These are phyloP conservation scores for Chaetomium sp. DNA, from an alignment of 2,329 filamentous ascomycete genomes.

Conservation along the genomic window DNA sequence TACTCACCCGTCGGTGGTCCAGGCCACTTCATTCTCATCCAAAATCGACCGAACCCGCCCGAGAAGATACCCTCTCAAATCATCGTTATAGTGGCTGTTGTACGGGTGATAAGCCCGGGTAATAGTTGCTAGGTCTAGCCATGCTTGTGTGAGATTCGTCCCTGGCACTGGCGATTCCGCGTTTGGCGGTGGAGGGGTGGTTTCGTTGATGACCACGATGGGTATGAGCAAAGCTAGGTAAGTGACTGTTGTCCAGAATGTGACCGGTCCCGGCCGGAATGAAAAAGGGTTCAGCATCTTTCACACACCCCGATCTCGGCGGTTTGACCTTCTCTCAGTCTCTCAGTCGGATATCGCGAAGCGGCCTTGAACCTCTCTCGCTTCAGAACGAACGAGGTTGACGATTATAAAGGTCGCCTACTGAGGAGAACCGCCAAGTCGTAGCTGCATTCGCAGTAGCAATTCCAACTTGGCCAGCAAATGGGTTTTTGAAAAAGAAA, in stretches of 20 bases:
- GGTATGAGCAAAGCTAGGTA: conserved; percentile 74
- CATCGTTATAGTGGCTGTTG: conserved; percentile 78
- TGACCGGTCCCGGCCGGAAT: conserved; percentile 77
- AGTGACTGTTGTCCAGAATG: conserved; percentile 65
- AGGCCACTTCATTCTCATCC: conserved; percentile 49
- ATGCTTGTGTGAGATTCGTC: conserved; percentile 77
- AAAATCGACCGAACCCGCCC: conserved; percentile 64
- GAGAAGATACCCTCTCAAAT: conserved; percentile 70
- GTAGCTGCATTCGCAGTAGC: too few relatives aligned
- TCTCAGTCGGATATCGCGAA: neutral
- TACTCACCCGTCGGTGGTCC: conserved; percentile 33
- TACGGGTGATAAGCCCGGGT: conserved; percentile 77
- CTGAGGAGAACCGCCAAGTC: neutral
- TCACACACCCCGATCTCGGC: neutral
- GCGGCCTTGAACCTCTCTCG: too few relatives aligned
- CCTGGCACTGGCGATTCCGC: conserved; percentile 49
- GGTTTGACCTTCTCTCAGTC: neutral
- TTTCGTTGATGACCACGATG: conserved; percentile 67
- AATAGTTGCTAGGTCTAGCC: conserved; percentile 72
- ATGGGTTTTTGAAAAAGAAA: too few relatives aligned
- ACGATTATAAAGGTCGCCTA: too few relatives aligned
- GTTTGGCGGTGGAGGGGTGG: conserved; percentile 60
- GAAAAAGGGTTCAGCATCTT: conserved; percentile 52
- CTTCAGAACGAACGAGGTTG: too few relatives aligned
- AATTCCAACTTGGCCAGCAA: too few relatives aligned